Evolutionary conservation across 2,329 filamentous ascomycete species (phyloP).

Genomic region (Xylaria sp.): DNA sequence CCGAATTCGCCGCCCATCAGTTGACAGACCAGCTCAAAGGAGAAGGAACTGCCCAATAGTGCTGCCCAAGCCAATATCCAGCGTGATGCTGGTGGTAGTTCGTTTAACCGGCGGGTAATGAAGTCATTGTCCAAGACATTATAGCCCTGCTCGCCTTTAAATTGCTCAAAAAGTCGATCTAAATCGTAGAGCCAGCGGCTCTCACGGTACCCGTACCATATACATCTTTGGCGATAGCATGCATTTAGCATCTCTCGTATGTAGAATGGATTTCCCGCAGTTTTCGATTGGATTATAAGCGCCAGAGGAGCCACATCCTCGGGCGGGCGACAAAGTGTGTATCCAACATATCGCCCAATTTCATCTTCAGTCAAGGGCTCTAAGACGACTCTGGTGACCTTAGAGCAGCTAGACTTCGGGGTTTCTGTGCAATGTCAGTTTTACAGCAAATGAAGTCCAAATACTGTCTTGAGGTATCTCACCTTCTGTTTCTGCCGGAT

Average conservation of each 20-base stretch:
- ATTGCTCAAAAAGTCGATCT: constrained; percentile 86
- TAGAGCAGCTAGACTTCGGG: constrained; percentile 61
- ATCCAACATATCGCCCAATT: constrained; percentile 82
- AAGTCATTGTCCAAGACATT: constrained; percentile 86
- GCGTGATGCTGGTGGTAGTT: constrained; percentile 78
- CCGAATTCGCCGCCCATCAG: constrained; percentile 81
- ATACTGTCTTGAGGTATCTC: constrained; percentile 22
- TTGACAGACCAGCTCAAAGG: constrained; percentile 81
- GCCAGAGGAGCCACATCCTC: constrained; percentile 82
- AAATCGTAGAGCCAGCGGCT: constrained; percentile 87
- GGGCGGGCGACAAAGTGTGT: constrained; percentile 78
- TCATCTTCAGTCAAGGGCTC: constrained; percentile 80
- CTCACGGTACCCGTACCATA: constrained; percentile 90
- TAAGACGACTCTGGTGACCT: constrained; percentile 77
- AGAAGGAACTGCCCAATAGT: constrained; percentile 83
- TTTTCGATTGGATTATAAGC: constrained; percentile 88
- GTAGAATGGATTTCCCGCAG: constrained; percentile 88
- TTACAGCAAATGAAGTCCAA: not conserved
- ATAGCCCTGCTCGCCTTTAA: constrained; percentile 81
- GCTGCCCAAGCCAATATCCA: constrained; percentile 88
- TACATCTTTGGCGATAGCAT: constrained; percentile 85
- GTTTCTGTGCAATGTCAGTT: constrained; percentile 53
- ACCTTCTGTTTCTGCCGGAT: constrained; percentile 66
- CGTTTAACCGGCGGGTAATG: constrained; percentile 79
- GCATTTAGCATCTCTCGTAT: constrained; percentile 90